These are phyloP conservation scores for Penicillium sp. DNA, from an alignment of 2,329 filamentous ascomycete species.

Conservation along the genomic window DNA sequence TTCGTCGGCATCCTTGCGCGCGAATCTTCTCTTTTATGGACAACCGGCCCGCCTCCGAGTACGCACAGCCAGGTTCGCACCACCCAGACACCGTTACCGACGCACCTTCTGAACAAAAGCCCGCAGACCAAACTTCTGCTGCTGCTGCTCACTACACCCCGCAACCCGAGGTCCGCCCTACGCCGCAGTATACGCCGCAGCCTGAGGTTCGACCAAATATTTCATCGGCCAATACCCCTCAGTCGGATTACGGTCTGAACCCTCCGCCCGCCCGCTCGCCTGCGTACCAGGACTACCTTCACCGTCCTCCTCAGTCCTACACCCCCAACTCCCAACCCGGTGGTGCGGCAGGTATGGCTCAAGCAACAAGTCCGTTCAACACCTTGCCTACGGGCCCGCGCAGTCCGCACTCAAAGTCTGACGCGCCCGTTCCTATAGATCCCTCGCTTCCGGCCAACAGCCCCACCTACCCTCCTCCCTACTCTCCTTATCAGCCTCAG, in stretches of 20 bases:
- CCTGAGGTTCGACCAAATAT: slow-evolving; percentile 77
- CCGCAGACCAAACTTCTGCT: slow-evolving; percentile 90
- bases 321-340: slow-evolving; percentile 68
- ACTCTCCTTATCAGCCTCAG: slow-evolving; percentile 81
- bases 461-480: slow-evolving; percentile 82
- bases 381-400: slow-evolving; percentile 53
- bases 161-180: slow-evolving; percentile 39
- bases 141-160: slow-evolving; percentile 51
- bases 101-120: slow-evolving; percentile 77
- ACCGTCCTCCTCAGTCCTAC: slow-evolving; percentile 69
- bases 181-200: slow-evolving; percentile 71
- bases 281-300: slow-evolving; percentile 83
- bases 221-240: slow-evolving; percentile 76
- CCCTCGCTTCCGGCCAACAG: slow-evolving; percentile 91
- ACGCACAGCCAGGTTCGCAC: slow-evolving; percentile 84
- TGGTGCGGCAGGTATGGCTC: slow-evolving; percentile 89
- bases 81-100: slow-evolving; percentile 52
- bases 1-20: slow-evolving; percentile 11
- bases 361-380: slow-evolving; percentile 93
- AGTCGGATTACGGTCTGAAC: slow-evolving; percentile 82
- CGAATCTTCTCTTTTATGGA: slow-evolving; percentile 51
- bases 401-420: slow-evolving; percentile 73
- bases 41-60: slow-evolving; percentile 66
- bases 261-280: slow-evolving; percentile 72
- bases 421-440: slow-evolving; percentile 98